Conservation (phyloP, 352 stramenopile genomes). For the Saprolegnia diclina region DNA sequence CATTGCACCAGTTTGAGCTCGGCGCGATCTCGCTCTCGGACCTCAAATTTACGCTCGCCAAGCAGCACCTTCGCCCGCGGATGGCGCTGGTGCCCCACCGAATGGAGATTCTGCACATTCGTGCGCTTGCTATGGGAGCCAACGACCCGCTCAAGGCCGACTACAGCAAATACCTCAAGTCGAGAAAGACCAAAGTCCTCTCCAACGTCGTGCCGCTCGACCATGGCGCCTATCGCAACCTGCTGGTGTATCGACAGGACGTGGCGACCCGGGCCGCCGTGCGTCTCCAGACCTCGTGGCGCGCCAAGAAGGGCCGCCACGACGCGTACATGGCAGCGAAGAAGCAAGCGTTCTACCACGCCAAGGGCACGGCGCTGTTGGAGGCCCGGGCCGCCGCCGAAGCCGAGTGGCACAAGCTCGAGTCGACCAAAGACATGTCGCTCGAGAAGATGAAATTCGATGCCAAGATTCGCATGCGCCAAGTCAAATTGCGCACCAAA, state of each 20-base stretch:
- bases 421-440: conserved; percentile 58
- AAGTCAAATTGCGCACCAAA: conserved; percentile 86
- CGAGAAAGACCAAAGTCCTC: conserved; percentile 53
- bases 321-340: conserved; percentile 61
- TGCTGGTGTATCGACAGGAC: conserved; percentile 69
- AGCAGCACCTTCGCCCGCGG: conserved; percentile 43
- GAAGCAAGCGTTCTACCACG: conserved; percentile 88
- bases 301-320: conserved; percentile 66
- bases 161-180: conserved; percentile 88
- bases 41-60: conserved; percentile 73
- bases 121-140: conserved; percentile 83
- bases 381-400: conserved; percentile 51
- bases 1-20: conserved; percentile 80
- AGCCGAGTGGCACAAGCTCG: conserved; percentile 66
- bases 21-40: conserved; percentile 85
- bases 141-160: conserved; percentile 90
- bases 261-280: conserved; percentile 61
- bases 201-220: conserved; percentile 85
- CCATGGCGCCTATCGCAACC: conserved; percentile 83
- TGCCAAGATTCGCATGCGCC: conserved; percentile 89
- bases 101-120: conserved; percentile 80
- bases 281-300: conserved; percentile 80
- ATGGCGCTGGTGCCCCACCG: conserved; percentile 55
- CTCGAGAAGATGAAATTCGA: conserved; percentile 92
- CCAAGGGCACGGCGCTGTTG: conserved; percentile 65